Conservation (phyloP, 2,329 filamentous ascomycete genomes). For the Penicillium sumatraense region DNA sequence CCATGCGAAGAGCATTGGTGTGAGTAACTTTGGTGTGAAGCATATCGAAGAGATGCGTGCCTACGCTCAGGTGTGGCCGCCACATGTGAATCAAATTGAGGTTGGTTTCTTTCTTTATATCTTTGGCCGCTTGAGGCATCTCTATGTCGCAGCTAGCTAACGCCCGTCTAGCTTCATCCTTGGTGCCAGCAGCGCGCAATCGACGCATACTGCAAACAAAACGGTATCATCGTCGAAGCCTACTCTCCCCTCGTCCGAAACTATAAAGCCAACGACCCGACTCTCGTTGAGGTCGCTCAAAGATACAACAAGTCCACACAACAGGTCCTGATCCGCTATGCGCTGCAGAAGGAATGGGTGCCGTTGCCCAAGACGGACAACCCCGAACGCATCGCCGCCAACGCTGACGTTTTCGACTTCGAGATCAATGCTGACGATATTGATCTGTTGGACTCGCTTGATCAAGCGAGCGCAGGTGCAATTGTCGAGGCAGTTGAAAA, state of each 20-base stretch:
- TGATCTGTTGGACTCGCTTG: conserved; percentile 55
- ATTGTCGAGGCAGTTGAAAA: conserved; percentile 54
- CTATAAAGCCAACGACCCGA: conserved; percentile 71
- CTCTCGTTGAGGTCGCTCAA: conserved; percentile 66
- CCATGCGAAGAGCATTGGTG: conserved; percentile 68
- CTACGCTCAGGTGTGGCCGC: conserved; percentile 70
- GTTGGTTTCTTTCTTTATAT: conserved; percentile 48
- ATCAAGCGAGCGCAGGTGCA: conserved; percentile 54
- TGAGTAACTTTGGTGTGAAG: conserved; percentile 71
- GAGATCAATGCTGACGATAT: conserved; percentile 63
- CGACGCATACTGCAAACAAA: conserved; percentile 58
- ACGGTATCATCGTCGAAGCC: conserved; percentile 59
- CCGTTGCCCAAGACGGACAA: conserved; percentile 66
- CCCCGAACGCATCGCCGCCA: conserved; percentile 67
- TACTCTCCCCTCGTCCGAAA: conserved; percentile 66
- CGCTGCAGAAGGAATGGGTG: conserved; percentile 76
- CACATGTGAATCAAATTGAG: conserved; percentile 76
- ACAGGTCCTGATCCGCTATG: conserved; percentile 80
- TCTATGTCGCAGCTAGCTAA: conserved; percentile 2
- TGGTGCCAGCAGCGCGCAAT: conserved; percentile 70
- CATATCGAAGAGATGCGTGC: conserved; percentile 71
- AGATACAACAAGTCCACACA: conserved; percentile 76
- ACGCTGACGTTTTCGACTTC: conserved; percentile 67
- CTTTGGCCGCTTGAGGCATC: not conserved
- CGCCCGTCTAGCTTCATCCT: conserved; percentile 64